Evolutionary conservation across 2,329 filamentous ascomycete species (phyloP).

Genomic region (Periglandula ipomoeae): DNA sequence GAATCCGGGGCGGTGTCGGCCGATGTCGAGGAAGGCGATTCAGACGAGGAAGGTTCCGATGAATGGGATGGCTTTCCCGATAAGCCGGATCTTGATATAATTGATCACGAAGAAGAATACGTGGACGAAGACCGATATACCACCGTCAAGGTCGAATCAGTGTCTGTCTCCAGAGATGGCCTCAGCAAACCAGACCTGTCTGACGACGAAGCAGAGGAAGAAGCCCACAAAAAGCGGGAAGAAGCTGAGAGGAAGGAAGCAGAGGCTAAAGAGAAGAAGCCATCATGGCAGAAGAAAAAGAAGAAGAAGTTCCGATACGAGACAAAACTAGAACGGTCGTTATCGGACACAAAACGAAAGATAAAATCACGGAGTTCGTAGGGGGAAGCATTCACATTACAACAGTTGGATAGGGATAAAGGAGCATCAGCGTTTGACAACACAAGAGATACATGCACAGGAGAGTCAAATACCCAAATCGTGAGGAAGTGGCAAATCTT

Average conservation of each 20-base stretch:
- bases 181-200: slow-evolving; percentile 44
- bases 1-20: slow-evolving; percentile 41
- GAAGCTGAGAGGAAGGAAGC: slow-evolving; percentile 19
- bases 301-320: slow-evolving; percentile 93
- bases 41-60: slow-evolving; percentile 29
- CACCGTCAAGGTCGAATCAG: slow-evolving; percentile 85
- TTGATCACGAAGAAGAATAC: slow-evolving; percentile 87
- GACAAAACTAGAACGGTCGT: slow-evolving; percentile 72
- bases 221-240: slow-evolving; percentile 12
- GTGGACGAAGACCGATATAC: slow-evolving; percentile 95
- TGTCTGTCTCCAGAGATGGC: slow-evolving; percentile 69
- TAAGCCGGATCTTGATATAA: slow-evolving; percentile 33
- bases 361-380: slow-evolving; percentile 37
- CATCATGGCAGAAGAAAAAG: slow-evolving; percentile 54
- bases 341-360: slow-evolving; percentile 62
- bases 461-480: slow-evolving; percentile 20
- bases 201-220: slow-evolving; percentile 28
- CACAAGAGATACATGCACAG: background rate
- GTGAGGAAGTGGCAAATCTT: slow-evolving; percentile 20
- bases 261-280: slow-evolving; percentile 22
- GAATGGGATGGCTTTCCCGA: slow-evolving; percentile 62
- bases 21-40: slow-evolving; percentile 32
- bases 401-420: background rate
- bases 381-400: background rate
- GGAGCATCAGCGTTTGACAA: background rate